Evolutionary conservation across 2,329 filamentous ascomycete species (phyloP).

Genomic region (Hymenoscyphus linearis): DNA sequence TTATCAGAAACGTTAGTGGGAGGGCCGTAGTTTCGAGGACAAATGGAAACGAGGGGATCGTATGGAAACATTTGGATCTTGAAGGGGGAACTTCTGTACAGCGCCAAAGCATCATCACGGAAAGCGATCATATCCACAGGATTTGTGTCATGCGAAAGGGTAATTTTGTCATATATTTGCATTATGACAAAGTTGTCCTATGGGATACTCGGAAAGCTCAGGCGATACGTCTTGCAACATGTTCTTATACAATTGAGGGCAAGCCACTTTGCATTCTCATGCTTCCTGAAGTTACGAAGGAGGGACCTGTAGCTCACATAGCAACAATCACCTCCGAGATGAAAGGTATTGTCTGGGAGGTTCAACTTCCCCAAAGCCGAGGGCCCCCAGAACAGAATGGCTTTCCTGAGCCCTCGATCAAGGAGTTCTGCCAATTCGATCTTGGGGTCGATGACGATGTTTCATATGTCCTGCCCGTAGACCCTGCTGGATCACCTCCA

Average conservation of each 20-base stretch:
- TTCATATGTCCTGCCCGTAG: slow-evolving; percentile 71
- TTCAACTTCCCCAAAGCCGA: slow-evolving; percentile 47
- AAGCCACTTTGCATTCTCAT: slow-evolving; percentile 77
- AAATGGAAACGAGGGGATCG: slow-evolving; percentile 68
- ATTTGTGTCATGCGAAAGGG: slow-evolving; percentile 75
- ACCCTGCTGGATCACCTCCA: slow-evolving; percentile 72
- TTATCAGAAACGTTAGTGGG: slow-evolving; percentile 79
- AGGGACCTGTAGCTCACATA: slow-evolving; percentile 58
- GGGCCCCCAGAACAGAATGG: slow-evolving; percentile 33
- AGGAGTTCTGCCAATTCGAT: slow-evolving; percentile 67
- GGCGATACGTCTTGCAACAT: slow-evolving; percentile 54
- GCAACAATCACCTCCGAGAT: slow-evolving; percentile 78
- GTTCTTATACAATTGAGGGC: slow-evolving; percentile 54
- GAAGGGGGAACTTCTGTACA: slow-evolving; percentile 50
- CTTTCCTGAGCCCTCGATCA: slow-evolving; percentile 40
- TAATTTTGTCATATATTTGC: slow-evolving; percentile 74
- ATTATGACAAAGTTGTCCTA: slow-evolving; percentile 63
- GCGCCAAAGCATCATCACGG: slow-evolving; percentile 63
- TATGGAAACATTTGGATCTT: slow-evolving; percentile 68
- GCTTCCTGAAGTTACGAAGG: slow-evolving; percentile 56
- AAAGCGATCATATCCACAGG: slow-evolving; percentile 68
- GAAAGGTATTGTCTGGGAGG: slow-evolving; percentile 76
- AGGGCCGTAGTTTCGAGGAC: slow-evolving; percentile 78
- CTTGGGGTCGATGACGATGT: slow-evolving; percentile 55
- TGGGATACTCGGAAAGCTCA: slow-evolving; percentile 68